These are phyloP conservation scores for Aspergillus asperescens DNA, from an alignment of 495 filamentous ascomycete species.

Conservation along the genomic window DNA sequence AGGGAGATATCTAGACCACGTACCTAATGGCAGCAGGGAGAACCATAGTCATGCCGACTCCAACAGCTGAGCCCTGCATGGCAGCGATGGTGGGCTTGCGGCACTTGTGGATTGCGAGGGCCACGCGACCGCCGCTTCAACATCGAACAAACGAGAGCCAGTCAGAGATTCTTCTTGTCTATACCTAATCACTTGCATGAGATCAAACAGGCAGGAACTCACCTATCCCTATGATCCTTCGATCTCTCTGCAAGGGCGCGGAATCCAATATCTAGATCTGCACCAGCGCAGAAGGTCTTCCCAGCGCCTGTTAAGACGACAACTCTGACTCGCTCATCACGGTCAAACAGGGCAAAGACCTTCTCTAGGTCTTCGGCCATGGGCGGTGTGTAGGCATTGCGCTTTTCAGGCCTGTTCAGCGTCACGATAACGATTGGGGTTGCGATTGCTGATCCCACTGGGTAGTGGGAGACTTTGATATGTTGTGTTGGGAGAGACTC, in stretches of 20 bases:
- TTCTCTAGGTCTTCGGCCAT: slow-evolving; percentile 53
- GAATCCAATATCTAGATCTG: slow-evolving; percentile 56
- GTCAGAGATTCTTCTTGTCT: too few species aligned
- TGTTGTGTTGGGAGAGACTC: slow-evolving; percentile 43
- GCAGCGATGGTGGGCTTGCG: slow-evolving; percentile 61
- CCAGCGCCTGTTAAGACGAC: slow-evolving; percentile 56
- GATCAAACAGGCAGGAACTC: background rate
- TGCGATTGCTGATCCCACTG: slow-evolving; percentile 37
- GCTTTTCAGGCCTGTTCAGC: slow-evolving; percentile 52
- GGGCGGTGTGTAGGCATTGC: slow-evolving; percentile 57
- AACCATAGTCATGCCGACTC: slow-evolving; percentile 64
- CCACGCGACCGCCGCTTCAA: slow-evolving; percentile 37
- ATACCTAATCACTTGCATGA: too few species aligned
- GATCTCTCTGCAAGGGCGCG: slow-evolving; percentile 25
- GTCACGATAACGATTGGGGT: slow-evolving; percentile 54
- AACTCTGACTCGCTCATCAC: slow-evolving; percentile 52
- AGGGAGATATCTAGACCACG: background rate
- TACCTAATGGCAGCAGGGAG: slow-evolving; percentile 53
- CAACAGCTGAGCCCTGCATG: slow-evolving; percentile 61
- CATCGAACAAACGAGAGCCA: background rate
- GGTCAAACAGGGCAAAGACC: slow-evolving; percentile 50
- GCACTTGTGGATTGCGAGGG: slow-evolving; percentile 56
- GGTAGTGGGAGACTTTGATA: slow-evolving; percentile 52
- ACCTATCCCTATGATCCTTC: slow-evolving; percentile 42
- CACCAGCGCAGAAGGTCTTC: slow-evolving; percentile 60